Evolutionary conservation across 1,139 yeast genomes (phyloP), one percentile per base, ranked within the genome.

Genomic region (Wickerhamiella pararugosa): DNA sequence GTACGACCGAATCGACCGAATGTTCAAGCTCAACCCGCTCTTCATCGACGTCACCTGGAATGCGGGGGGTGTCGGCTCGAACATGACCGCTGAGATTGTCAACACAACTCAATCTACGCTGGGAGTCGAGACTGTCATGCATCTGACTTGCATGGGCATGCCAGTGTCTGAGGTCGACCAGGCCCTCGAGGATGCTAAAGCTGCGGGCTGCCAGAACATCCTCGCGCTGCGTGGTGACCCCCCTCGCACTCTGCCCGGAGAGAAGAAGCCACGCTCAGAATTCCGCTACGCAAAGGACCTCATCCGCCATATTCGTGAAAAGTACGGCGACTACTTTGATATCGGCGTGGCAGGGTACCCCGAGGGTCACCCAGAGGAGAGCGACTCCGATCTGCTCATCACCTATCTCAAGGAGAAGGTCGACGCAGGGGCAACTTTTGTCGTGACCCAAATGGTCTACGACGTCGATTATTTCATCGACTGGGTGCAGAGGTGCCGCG

Each of bases 41-140:
- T 90, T 90, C 59, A 78, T 90, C 47, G 98, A 90, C 58, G 82
- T 90, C 49, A 90, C 98, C 1, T 90, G 98, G 98, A 87, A 87
- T 56, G 98, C 98, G 2, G 98, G 98, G 36, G 97, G 97, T 6
- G 70, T 87, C 46, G 65, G 81, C 40, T 78, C 93, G 5, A 74
- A 75, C 41, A 66, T 83, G 53, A 81, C 96, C 36, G 79, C 83
- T 43, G 97, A 87, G 54, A 80, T 90, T 75, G 94, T 90, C 5
- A 74, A 84, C 51, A 86, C 94, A 2, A 76, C 96, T 0, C 95
- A 87, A 55, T 78, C 90, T 2, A 84, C 86, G n/a, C 69, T 86
- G 46, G 97, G 97, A 6, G 67, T 90, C 49, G 97, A 90, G 56
- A 90, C 98, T 0, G 92, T 98, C 60, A 87, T 90, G 96, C 98